Percentiles rank a stretch among this genome's conserved stretches.
These are phyloP conservation scores for Sarocladium brachiariae DNA, from an alignment of 2,329 filamentous ascomycete genomes.

Conservation along the genomic window DNA sequence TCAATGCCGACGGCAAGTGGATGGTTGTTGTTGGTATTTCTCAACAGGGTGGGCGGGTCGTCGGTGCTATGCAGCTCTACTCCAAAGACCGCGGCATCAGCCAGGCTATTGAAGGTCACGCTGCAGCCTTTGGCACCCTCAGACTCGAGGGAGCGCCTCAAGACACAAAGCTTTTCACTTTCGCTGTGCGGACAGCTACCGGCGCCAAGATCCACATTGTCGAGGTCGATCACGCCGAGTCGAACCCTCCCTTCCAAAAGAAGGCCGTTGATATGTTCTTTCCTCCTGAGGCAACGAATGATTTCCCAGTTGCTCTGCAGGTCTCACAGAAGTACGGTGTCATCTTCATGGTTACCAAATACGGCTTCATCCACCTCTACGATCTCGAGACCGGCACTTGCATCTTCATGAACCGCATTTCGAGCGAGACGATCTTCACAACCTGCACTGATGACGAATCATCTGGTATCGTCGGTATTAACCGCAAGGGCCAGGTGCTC, in stretches of 20 bases:
- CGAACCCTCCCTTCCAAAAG: conserved; percentile 86
- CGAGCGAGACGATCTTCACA: conserved; percentile 97
- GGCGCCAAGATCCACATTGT: conserved; percentile 96
- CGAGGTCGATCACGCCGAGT: conserved; percentile 88
- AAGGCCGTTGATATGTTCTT: conserved; percentile 98
- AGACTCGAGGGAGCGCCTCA: conserved; percentile 81
- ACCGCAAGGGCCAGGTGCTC: conserved; percentile 94
- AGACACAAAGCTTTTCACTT: conserved; percentile 94
- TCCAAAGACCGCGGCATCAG: conserved; percentile 94
- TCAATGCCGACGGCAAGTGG: conserved; percentile 94
- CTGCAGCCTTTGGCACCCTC: conserved; percentile 86
- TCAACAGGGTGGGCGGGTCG: conserved; percentile 85
- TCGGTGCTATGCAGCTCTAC: conserved; percentile 95
- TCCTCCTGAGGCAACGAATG: conserved; percentile 87
- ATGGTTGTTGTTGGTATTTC: conserved; percentile 97
- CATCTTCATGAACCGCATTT: conserved; percentile 99
- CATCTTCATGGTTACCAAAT: conserved; percentile 96
- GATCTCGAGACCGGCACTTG: conserved; percentile 92
- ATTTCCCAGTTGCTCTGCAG: conserved; percentile 97
- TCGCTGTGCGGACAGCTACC: conserved; percentile 82
- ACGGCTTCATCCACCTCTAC: conserved; percentile 97
- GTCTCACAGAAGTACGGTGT: conserved; percentile 95
- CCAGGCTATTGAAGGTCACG: conserved; percentile 95
- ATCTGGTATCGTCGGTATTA: conserved; percentile 86
- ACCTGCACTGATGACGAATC: conserved; percentile 79